A percentile compares a stretch with the other conserved stretches of the same genome.
phyloP scores from a whole-genome alignment of 139 green algal genomes.

The Tetradesmus obliquus region DNA sequence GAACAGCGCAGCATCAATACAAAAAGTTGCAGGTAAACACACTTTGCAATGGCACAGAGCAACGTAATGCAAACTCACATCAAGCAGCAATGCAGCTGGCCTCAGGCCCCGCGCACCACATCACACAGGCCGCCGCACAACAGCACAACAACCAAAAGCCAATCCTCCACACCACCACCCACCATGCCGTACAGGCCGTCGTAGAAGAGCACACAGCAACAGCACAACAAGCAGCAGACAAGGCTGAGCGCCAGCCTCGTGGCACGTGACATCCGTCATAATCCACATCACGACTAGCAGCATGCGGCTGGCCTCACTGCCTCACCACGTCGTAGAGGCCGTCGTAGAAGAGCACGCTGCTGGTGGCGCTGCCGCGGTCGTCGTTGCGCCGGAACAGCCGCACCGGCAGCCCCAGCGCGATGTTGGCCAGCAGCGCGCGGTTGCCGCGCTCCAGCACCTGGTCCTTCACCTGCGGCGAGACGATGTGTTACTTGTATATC shows the following conservation, averaged over 20 bases:
- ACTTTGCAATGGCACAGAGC: not conserved
- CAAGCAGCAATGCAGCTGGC: not conserved
- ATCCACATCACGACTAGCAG: not conserved
- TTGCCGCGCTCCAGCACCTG: constrained; percentile 66
- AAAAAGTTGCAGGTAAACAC: too few species aligned
- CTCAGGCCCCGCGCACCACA: too few species aligned
- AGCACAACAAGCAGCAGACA: too few species aligned
- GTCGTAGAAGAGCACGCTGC: constrained; percentile 60
- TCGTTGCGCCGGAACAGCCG: constrained; percentile 64
- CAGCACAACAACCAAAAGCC: too few species aligned
- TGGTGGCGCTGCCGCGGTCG: constrained; percentile 19
- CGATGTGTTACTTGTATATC: too few species aligned
- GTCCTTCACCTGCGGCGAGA: constrained; percentile 13
- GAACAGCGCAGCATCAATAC: not conserved
- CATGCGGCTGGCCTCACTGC: not conserved
- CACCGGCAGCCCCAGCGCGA: constrained; percentile 71
- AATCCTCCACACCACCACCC: too few species aligned
- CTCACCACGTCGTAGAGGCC: constrained; percentile 67
- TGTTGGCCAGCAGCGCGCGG: constrained; percentile 66
- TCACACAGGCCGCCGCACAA: too few species aligned
- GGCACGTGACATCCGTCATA: not conserved
- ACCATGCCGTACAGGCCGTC: too few species aligned
- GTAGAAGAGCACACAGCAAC: too few species aligned
- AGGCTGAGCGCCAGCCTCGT: not conserved
- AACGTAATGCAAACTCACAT: not conserved